Evolutionary conservation across 108 stramenopile species (phyloP), one percentile per base, ranked within the genome.

Genomic region (Asterionellopsis glacialis): DNA sequence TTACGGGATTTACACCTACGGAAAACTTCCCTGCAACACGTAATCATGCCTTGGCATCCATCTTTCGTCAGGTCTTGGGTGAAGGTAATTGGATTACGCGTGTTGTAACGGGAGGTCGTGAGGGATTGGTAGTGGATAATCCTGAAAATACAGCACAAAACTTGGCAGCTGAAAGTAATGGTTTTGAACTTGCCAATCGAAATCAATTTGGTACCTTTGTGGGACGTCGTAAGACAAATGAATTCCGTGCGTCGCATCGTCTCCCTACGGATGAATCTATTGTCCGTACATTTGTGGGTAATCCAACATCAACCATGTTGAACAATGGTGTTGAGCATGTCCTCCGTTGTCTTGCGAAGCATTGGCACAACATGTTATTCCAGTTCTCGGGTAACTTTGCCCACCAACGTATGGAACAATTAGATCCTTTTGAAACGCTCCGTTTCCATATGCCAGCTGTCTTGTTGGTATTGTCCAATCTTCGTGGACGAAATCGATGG

Each of bases 381-480:
- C 59, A 69, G 45, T 56, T 53, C 9, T 70, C 56, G 14, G 68
- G 69, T 7, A 64, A 75, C 23, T 70, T 69, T 54, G 50, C 74
- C 11, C 67, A 75, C 25, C 64, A 75, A 18, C 74, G 64, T 22
- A 65, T 70, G 69, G 74, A 75, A 44, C 68, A 75, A 52, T 52
- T 75, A 19, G 64, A 75, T 49, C 74, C 74, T 1, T 75, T 75
- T 50, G 68, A 70, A 51, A 66, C 74, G 13, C 65, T 75, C 40
- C 68, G 74, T 38, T 68, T 62, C 41, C 63, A 75, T 54, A 70
- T 75, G 41, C 74, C 74, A 9, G 43, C 28, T 11, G 69, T 75
- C 11, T 70, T 65, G 28, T 16, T 66, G 15, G 64, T 54, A 25
- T 27, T 75, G 21, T 59, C 69, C 21, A 56, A 50, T 13, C 51